phyloP scores from a whole-genome alignment of 2,329 filamentous ascomycete genomes.

The Calcarisporium arbuscula region DNA sequence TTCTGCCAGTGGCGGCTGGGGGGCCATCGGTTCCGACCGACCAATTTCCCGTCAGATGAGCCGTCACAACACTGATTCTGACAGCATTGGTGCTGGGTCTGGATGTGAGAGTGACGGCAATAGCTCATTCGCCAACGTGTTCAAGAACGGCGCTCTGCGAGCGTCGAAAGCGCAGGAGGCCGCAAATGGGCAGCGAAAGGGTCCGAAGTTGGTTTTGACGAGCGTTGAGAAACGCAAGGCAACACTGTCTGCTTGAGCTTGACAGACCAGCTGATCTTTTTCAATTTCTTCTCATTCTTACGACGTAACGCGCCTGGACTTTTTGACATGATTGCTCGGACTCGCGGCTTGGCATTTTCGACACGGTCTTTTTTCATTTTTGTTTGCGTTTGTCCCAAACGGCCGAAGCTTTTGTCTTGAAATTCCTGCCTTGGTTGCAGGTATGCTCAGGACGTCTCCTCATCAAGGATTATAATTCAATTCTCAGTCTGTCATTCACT shows the following conservation, averaged over 20 bases:
- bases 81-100: constrained; percentile 40
- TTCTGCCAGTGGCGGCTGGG: constrained; percentile 64
- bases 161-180: constrained; percentile 47
- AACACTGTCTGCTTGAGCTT: constrained; percentile 16
- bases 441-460: no score
- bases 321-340: constrained; percentile 31
- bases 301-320: constrained; percentile 32
- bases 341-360: constrained; percentile 24
- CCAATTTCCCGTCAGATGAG: constrained; percentile 65
- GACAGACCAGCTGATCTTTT: constrained; percentile 6
- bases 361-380: constrained; percentile 10
- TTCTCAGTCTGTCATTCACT: constrained; percentile 34
- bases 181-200: constrained; percentile 64
- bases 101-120: constrained; percentile 41
- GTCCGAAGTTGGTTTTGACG: constrained; percentile 79
- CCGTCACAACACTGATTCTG: constrained; percentile 57
- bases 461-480: constrained; percentile 32
- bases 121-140: constrained; percentile 60
- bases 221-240: constrained; percentile 83
- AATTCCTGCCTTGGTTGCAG: no score
- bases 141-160: constrained; percentile 52
- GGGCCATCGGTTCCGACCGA: constrained; percentile 82
- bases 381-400: constrained; percentile 5
- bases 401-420: constrained; percentile 1
- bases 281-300: constrained; percentile 17